Percentiles rank a stretch among this genome's conserved stretches.
Conservation (phyloP, 1,284 basidiomycete species). For the Apiotrichum veenhuisii region DNA sequence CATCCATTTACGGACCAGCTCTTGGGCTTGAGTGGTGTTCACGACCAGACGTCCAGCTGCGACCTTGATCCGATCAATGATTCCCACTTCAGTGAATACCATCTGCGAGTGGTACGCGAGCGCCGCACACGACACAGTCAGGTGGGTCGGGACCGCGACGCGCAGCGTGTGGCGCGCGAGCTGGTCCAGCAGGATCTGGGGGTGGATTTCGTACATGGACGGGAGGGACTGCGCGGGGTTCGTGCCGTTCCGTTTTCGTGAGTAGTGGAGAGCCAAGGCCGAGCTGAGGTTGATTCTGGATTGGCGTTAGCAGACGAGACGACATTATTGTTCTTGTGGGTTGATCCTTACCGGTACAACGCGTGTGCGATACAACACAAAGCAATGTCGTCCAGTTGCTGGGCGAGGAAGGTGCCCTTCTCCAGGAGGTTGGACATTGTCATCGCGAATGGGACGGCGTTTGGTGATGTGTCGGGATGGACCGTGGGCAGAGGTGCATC, state of each 20-base stretch:
- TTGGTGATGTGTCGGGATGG: not conserved
- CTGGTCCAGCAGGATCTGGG: slow-evolving; percentile 21
- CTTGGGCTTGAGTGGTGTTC: not conserved
- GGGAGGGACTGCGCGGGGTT: slow-evolving; percentile 7
- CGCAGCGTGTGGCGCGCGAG: slow-evolving; percentile 18
- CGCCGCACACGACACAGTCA: slow-evolving; percentile 22
- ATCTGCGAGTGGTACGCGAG: slow-evolving; percentile 26
- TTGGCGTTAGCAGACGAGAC: not conserved
- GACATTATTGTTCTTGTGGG: too few relatives aligned
- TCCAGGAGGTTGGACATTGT: slow-evolving; percentile 19
- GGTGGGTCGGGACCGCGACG: slow-evolving; percentile 12
- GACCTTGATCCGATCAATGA: slow-evolving; percentile 24
- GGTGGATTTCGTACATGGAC: slow-evolving; percentile 16
- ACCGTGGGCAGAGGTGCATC: slow-evolving; percentile 8
- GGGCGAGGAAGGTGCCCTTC: slow-evolving; percentile 11
- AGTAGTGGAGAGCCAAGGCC: slow-evolving; percentile 7
- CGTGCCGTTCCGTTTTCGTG: not conserved
- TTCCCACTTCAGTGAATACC: slow-evolving; percentile 15
- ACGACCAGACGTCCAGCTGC: slow-evolving; percentile 20
- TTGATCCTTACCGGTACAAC: slow-evolving; percentile 24
- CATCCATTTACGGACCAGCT: slow-evolving; percentile 10
- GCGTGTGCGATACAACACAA: slow-evolving; percentile 18
- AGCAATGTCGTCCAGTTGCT: slow-evolving; percentile 19
- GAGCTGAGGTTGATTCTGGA: slow-evolving; percentile 21
- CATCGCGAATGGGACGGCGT: slow-evolving; percentile 7